phyloP scores from a whole-genome alignment of 352 stramenopile species.

The Phytophthora pinifolia region DNA sequence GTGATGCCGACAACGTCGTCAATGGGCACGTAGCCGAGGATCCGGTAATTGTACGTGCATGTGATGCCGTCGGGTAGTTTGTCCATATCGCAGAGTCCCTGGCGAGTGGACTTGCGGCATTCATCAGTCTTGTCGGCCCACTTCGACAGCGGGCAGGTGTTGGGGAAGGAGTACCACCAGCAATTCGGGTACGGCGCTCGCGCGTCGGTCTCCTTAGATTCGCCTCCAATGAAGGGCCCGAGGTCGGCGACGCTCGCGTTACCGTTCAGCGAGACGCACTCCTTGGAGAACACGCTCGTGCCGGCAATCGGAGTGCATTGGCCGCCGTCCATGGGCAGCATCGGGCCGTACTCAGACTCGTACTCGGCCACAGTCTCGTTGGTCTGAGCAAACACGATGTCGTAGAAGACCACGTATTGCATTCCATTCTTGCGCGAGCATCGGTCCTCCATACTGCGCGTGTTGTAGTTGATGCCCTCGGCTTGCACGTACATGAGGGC shows the following conservation, averaged over 20 bases:
- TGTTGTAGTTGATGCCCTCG: conserved; percentile 54
- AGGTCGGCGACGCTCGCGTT: conserved; percentile 25
- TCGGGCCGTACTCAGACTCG: conserved; percentile 34
- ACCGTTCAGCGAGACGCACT: conserved; percentile 36
- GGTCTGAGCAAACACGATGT: conserved; percentile 33
- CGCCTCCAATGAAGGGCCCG: conserved; percentile 35
- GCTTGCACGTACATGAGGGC: conserved; percentile 54
- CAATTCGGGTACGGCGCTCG: conserved; percentile 49
- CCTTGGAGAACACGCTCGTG: conserved; percentile 20
- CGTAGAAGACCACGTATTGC: conserved; percentile 43
- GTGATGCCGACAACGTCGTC: conserved; percentile 83
- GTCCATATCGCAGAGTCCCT: conserved; percentile 50
- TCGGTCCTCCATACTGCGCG: conserved; percentile 18
- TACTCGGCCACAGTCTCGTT: conserved; percentile 32
- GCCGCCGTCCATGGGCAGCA: conserved; percentile 38
- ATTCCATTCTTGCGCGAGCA: conserved; percentile 42
- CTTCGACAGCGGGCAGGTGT: conserved; percentile 39
- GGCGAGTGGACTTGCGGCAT: conserved; percentile 38
- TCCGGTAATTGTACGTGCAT: conserved; percentile 76
- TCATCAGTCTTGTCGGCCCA: conserved; percentile 45
- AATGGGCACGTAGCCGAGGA: conserved; percentile 68
- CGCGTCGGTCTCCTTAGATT: conserved; percentile 30
- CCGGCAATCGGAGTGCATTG: conserved; percentile 30
- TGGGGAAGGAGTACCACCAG: conserved; percentile 61
- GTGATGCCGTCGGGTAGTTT: conserved; percentile 52